phyloP scores from a whole-genome alignment of 352 stramenopile genomes.

The Phytophthora citricola region DNA sequence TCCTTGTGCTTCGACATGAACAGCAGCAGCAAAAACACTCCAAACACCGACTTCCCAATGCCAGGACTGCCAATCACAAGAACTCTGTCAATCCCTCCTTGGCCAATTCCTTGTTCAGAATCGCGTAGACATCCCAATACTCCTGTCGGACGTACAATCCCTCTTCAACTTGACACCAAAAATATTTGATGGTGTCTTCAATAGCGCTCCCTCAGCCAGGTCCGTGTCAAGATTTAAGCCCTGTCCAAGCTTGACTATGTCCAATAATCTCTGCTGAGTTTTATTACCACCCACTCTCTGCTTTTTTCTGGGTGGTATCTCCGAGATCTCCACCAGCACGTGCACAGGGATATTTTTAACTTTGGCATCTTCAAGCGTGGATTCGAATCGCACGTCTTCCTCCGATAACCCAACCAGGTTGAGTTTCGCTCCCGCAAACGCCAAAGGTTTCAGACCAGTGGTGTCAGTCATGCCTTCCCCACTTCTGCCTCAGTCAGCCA shows the following conservation, averaged over 20 bases:
- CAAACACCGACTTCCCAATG: constrained; percentile 34
- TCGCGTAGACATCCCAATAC: constrained; percentile 24
- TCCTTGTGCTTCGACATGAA: constrained; percentile 28
- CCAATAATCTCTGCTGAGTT: neutral
- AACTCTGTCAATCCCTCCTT: neutral
- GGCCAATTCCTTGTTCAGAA: constrained; percentile 3
- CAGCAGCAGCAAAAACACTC: constrained; percentile 24
- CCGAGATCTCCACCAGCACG: neutral
- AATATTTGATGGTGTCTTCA: neutral
- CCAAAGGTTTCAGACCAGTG: neutral
- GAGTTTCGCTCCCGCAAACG: too few relatives aligned
- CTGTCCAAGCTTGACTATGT: neutral
- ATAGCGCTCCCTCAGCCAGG: neutral
- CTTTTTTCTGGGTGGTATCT: neutral
- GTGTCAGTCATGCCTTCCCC: neutral
- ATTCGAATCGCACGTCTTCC: neutral
- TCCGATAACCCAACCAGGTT: neutral
- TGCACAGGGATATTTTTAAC: neutral
- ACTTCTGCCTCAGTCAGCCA: neutral
- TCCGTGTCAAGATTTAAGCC: neutral
- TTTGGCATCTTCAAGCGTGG: neutral
- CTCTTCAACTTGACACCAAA: neutral
- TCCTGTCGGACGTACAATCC: constrained; percentile 33
- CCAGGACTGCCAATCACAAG: constrained; percentile 27
- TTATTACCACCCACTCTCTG: neutral